Conservation (phyloP, 805 yeast species). For the Cyberlindnera maritima region DNA sequence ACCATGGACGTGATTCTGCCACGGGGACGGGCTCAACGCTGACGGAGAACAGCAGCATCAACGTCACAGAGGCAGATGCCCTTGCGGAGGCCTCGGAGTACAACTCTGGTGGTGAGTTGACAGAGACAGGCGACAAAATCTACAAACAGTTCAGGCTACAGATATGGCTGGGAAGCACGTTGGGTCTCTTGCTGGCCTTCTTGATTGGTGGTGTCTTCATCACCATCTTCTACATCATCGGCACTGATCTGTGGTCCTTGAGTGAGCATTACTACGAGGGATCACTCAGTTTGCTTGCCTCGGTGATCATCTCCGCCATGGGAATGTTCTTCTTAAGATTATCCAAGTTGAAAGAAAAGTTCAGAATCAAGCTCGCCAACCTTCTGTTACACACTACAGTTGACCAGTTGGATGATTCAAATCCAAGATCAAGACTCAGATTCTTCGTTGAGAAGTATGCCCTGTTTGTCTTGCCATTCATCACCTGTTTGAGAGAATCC, state of each 20-base stretch:
- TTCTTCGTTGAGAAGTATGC: slow-evolving; percentile 58
- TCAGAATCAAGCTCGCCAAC: slow-evolving; percentile 60
- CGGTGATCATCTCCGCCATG: slow-evolving; percentile 80
- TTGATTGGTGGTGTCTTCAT: slow-evolving; percentile 73
- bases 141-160: slow-evolving; percentile 57
- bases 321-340: slow-evolving; percentile 79
- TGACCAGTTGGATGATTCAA: slow-evolving; percentile 17
- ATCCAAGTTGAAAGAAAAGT: slow-evolving; percentile 78
- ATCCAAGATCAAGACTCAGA: slow-evolving; percentile 27
- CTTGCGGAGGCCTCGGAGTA: background rate
- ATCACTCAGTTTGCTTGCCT: slow-evolving; percentile 70
- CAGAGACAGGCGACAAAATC: slow-evolving; percentile 29
- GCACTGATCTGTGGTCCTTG: slow-evolving; percentile 81
- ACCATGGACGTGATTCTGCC: slow-evolving; percentile 27
- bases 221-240: slow-evolving; percentile 67
- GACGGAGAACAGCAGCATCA: slow-evolving; percentile 10
- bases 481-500: slow-evolving; percentile 87
- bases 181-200: slow-evolving; percentile 69
- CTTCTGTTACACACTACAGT: slow-evolving; percentile 33
- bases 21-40: background rate
- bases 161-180: slow-evolving; percentile 77
- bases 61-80: slow-evolving; percentile 1
- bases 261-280: slow-evolving; percentile 94
- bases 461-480: slow-evolving; percentile 72
- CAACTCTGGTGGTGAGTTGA: slow-evolving; percentile 3